Conservation (phyloP, 202 grass and related monocot species). For the Schoenoplectus tabernaemontani region DNA sequence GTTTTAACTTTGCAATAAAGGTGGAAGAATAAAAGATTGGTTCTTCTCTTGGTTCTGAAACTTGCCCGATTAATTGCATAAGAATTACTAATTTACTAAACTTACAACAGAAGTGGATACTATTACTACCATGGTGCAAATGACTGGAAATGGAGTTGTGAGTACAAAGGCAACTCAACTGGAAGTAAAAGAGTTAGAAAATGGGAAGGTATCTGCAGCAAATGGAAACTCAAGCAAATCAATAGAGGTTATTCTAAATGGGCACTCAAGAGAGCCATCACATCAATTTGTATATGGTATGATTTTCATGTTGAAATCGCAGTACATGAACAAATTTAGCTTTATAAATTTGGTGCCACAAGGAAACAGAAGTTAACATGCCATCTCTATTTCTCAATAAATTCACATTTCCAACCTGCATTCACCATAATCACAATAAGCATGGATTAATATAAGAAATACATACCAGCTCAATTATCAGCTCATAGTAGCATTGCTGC, state of each 20-base stretch:
- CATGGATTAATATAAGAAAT: too few relatives aligned
- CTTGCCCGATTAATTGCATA: not conserved
- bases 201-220: not conserved
- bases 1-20: not conserved
- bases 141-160: not conserved
- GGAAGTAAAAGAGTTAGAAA: not conserved
- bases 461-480: not conserved
- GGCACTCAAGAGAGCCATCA: not conserved
- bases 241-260: not conserved
- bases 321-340: not conserved
- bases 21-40: not conserved
- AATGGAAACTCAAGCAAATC: conserved; percentile 9
- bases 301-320: not conserved
- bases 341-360: not conserved
- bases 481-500: not conserved
- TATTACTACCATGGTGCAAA: not conserved
- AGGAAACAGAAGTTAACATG: not conserved
- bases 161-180: not conserved
- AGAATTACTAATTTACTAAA: not conserved
- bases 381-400: not conserved
- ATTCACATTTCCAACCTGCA: not conserved
- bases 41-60: not conserved
- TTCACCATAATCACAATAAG: not conserved
- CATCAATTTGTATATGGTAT: conserved; percentile 6
- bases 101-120: not conserved